Conservation (phyloP, 192 early-diverging fungal genomes). For the Diversispora eburnea region DNA sequence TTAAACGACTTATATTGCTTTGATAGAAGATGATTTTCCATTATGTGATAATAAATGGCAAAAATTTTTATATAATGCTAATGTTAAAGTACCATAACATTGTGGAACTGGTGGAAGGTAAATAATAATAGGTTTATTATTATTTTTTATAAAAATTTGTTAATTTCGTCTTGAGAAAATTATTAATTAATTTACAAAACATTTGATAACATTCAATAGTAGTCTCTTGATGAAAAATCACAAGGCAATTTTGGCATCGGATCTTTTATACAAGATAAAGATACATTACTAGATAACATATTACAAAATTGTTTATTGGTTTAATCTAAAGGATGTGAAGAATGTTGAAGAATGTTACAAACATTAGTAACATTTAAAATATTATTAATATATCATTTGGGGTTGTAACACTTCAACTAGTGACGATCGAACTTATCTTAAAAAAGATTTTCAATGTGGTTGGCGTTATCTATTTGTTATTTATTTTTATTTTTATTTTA, state of each 20-base stretch:
- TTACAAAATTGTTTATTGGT: conserved; percentile 53
- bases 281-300: conserved; percentile 50
- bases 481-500: background rate
- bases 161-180: too few relatives aligned
- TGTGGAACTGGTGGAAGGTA: conserved; percentile 58
- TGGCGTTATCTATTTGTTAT: conserved; percentile 57
- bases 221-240: conserved; percentile 37
- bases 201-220: conserved; percentile 16
- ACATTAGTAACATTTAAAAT: conserved; percentile 47
- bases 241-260: conserved; percentile 31
- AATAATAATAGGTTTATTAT: conserved; percentile 28
- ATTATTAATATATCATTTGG: conserved; percentile 51
- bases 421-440: conserved; percentile 42
- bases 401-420: conserved; percentile 55
- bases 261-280: conserved; percentile 30
- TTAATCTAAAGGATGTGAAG: conserved; percentile 40
- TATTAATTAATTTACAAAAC: background rate
- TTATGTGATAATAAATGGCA: conserved; percentile 48
- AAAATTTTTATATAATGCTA: conserved; percentile 48
- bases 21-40: conserved; percentile 56
- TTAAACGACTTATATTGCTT: conserved; percentile 42
- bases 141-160: background rate
- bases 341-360: conserved; percentile 39
- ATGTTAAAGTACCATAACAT: conserved; percentile 40
- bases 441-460: conserved; percentile 54